A percentile compares a stretch with the other conserved stretches of the same genome.
These are phyloP conservation scores for Solanum chiquidenum DNA, from an alignment of 257 asterid species.

Conservation along the genomic window DNA sequence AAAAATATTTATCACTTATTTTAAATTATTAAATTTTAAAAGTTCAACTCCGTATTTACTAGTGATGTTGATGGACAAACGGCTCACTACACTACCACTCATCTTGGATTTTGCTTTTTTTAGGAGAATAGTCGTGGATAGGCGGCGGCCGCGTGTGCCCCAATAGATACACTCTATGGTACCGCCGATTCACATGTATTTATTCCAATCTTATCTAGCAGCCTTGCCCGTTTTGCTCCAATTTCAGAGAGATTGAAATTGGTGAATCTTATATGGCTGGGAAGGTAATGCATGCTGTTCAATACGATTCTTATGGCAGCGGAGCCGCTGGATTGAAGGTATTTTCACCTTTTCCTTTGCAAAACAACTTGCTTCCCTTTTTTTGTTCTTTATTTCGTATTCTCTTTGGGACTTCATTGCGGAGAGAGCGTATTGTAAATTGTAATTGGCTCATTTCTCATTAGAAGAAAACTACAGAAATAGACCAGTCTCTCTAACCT, in stretches of 20 bases:
- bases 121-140: background rate
- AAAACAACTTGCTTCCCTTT: too few relatives aligned
- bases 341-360: background rate
- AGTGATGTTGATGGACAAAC: background rate
- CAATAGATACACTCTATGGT: background rate
- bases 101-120: too few relatives aligned
- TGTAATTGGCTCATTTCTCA: too few relatives aligned
- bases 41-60: too few relatives aligned
- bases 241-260: background rate
- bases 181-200: background rate
- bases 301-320: conserved; percentile 63
- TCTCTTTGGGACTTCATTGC: too few relatives aligned
- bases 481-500: too few relatives aligned
- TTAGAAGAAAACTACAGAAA: too few relatives aligned
- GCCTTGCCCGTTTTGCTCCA: background rate
- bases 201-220: background rate
- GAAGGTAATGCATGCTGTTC: conserved; percentile 69
- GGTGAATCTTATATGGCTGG: conserved; percentile 33
- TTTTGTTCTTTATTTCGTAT: too few relatives aligned
- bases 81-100: background rate
- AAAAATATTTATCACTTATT: too few relatives aligned
- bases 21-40: too few relatives aligned
- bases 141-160: background rate
- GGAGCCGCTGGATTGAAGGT: conserved; percentile 77
- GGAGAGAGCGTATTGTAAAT: too few relatives aligned